Evolutionary conservation across 1,284 basidiomycete species (phyloP), one percentile per base, ranked within the genome.

Genomic region (Ustilago hordei): DNA sequence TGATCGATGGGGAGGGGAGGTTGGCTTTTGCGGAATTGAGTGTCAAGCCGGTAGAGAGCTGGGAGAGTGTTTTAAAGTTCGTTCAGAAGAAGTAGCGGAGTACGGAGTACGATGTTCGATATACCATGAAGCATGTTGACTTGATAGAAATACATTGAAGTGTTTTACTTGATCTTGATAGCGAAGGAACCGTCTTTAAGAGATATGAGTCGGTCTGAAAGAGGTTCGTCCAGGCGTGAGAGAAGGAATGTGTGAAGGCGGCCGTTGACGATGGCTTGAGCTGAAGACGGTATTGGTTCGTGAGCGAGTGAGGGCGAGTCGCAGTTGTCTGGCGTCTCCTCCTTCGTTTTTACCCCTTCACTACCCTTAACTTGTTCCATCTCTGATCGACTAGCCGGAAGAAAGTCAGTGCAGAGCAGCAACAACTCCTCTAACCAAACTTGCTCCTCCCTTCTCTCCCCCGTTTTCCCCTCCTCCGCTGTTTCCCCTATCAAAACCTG

Each of bases 41-140:
- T 32, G 82, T 84, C 31, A 82, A 81, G 56, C 82, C 83, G 2
- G 74, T 54, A 12, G 80, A 84, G 35, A 75, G 72, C 39, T 68
- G 65, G 31, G 47, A 47, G 23, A 23, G 34, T n/a, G 61, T 62
- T 2, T 43, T 77, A 50, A 55, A 55, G 45, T 72, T 69, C 53
- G 57, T 72, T 47, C 59, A 60, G 39, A 41, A 64, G 17, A 48
- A 45, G 32, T n/a, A 19, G 43, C 34, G 23, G n/a, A 31, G n/a
- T 12, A 54, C 8, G 19, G 34, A 19, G 11, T 28, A n/a, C 0
- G 23, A 28, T 28, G 23, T 28, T 28, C 23, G 23, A 28, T 28
- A 28, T 28, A 28, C 23, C 23, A 28, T 28, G 23, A 28, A 28
- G 23, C 23, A 28, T 28, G 3, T 28, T 28, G 23, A 28, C 23